These are phyloP conservation scores for Scedosporium minutisporum DNA, from an alignment of 2,329 filamentous ascomycete genomes.

Conservation along the genomic window DNA sequence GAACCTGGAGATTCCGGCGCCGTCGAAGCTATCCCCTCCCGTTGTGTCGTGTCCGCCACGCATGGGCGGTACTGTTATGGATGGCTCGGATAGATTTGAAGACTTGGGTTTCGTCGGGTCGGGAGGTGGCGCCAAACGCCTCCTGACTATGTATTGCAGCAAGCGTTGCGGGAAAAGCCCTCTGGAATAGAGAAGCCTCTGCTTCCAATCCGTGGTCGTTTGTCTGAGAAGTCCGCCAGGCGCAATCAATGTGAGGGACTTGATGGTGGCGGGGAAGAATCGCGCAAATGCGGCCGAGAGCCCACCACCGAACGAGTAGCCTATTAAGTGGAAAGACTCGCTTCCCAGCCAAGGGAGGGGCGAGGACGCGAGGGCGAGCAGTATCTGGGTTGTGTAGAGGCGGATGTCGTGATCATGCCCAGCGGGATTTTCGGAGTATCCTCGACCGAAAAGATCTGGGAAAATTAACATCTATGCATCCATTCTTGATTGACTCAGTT, in stretches of 20 bases:
- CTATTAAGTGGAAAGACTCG: conserved; percentile 58
- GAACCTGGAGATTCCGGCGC: conserved; percentile 40
- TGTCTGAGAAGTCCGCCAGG: conserved; percentile 59
- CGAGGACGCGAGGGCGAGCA: conserved; percentile 57
- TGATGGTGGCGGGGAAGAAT: conserved; percentile 56
- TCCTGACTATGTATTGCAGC: conserved; percentile 41
- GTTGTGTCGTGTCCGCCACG: conserved; percentile 19
- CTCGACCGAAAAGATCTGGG: conserved; percentile 63
- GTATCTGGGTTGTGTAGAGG: conserved; percentile 57
- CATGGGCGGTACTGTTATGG: conserved; percentile 23
- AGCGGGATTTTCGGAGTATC: conserved; percentile 61
- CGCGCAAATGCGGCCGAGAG: conserved; percentile 61
- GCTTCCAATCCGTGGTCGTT: conserved; percentile 49
- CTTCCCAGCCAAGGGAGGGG: conserved; percentile 43
- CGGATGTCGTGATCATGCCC: conserved; percentile 50
- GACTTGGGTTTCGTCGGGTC: conserved; percentile 14
- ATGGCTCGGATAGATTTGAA: neutral
- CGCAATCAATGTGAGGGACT: conserved; percentile 55
- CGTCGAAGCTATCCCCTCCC: conserved; percentile 29
- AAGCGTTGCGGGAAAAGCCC: conserved; percentile 50
- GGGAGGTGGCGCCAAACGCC: conserved; percentile 35
- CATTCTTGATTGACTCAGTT: neutral
- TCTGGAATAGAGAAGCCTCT: conserved; percentile 52
- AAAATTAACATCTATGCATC: neutral
- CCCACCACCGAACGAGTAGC: conserved; percentile 73